A percentile compares a stretch with the other conserved stretches of the same genome.
Evolutionary conservation across 1,284 basidiomycete genomes (phyloP).

Genomic region (Tausonia pullulans): DNA sequence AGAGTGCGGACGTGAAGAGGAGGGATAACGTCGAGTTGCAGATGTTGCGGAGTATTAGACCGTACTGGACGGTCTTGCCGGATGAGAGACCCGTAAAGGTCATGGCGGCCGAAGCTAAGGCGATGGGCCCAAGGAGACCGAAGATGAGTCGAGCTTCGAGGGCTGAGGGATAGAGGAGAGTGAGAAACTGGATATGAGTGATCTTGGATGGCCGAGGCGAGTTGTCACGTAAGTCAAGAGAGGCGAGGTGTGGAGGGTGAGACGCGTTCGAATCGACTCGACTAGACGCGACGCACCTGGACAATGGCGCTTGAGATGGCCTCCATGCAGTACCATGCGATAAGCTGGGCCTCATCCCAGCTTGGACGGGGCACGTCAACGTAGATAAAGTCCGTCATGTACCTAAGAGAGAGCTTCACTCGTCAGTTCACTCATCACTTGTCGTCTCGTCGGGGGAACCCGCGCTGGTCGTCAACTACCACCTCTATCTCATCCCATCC

Average conservation of each 20-base stretch:
- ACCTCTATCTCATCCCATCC: too few relatives aligned
- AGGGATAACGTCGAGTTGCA: constrained; percentile 91
- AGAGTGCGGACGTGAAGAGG: constrained; percentile 77
- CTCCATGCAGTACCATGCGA: constrained; percentile 79
- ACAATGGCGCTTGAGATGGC: constrained; percentile 72
- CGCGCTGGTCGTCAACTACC: too few relatives aligned
- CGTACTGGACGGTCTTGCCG: constrained; percentile 45
- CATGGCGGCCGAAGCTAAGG: constrained; percentile 71
- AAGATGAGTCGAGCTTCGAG: constrained; percentile 84
- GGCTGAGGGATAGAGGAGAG: constrained; percentile 86
- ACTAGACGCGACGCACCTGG: constrained; percentile 46
- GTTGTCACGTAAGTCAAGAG: not conserved
- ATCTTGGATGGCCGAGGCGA: constrained; percentile 44
- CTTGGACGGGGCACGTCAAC: constrained; percentile 52
- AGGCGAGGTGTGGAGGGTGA: not conserved
- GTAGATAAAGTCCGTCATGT: constrained; percentile 15
- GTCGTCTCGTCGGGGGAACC: too few relatives aligned
- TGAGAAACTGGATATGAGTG: constrained; percentile 96
- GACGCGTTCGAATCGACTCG: not conserved
- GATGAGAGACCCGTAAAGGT: constrained; percentile 63
- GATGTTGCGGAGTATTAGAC: constrained; percentile 77
- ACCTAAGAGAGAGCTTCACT: constrained; percentile 19
- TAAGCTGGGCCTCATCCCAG: constrained; percentile 60
- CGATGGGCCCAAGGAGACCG: constrained; percentile 74
- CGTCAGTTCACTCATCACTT: too few relatives aligned